A percentile compares a stretch with the other conserved stretches of the same genome.
phyloP scores from a whole-genome alignment of 192 early-diverging fungal species.

The Linnemannia zychae region DNA sequence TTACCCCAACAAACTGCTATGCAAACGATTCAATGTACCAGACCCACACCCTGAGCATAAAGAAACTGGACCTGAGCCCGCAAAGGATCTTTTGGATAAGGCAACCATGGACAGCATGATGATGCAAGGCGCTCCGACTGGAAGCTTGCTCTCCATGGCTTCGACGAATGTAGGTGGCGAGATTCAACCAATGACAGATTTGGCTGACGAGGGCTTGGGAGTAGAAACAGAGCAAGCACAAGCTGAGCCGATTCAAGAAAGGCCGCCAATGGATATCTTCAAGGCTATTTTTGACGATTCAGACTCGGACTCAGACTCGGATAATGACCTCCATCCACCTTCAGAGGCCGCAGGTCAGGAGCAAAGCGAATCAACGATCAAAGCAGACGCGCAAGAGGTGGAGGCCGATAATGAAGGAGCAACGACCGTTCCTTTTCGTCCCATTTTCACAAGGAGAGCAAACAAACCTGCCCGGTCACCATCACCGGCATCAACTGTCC shows the following conservation, averaged over 20 bases:
- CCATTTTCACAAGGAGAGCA: neutral
- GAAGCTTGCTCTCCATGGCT: neutral
- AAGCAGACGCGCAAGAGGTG: neutral
- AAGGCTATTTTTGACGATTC: constrained; percentile 83
- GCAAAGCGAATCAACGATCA: too few species aligned
- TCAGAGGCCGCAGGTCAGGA: too few species aligned
- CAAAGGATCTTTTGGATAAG: constrained; percentile 61
- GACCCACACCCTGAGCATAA: constrained; percentile 78
- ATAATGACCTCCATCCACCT: too few species aligned
- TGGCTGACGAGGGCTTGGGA: neutral
- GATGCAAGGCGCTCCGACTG: constrained; percentile 33
- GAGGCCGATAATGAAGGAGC: neutral
- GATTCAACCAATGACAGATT: constrained; percentile 26
- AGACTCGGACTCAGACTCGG: constrained; percentile 73
- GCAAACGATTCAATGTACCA: constrained; percentile 83
- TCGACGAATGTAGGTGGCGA: neutral
- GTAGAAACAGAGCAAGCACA: constrained; percentile 18
- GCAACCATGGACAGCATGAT: constrained; percentile 57
- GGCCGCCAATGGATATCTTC: constrained; percentile 89
- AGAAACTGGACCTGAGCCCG: constrained; percentile 19
- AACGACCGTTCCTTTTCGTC: neutral
- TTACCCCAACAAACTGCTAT: constrained; percentile 76
- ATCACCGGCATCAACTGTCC: neutral
- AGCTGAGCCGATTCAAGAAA: constrained; percentile 52
- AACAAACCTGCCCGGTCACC: neutral